Percentiles rank a stretch among this genome's conserved stretches.
These are phyloP conservation scores for Aspergillus sp. DNA, from an alignment of 2,329 filamentous ascomycete genomes.

Conservation along the genomic window DNA sequence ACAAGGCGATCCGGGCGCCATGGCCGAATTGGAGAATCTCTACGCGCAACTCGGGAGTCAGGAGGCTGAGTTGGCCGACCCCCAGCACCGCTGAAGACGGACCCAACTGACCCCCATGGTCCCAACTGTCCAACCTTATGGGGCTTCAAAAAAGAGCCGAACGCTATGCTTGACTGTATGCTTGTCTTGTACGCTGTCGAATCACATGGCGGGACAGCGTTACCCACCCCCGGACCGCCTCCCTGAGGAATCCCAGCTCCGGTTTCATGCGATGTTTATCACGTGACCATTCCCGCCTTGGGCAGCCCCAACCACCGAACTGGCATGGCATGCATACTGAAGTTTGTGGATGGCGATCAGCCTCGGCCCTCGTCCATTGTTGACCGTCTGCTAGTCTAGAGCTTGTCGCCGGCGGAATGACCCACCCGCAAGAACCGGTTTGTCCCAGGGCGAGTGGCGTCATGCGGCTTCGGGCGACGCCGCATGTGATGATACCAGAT, in stretches of 20 bases:
- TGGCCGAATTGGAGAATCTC: constrained; percentile 35
- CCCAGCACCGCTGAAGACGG: constrained; percentile 8
- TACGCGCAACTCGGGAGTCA: constrained; percentile 29
- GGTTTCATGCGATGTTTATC: too few species aligned
- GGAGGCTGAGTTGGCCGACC: constrained; percentile 9
- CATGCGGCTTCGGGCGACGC: not conserved
- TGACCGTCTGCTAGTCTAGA: not conserved
- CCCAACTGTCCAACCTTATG: not conserved
- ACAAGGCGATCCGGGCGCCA: constrained; percentile 36
- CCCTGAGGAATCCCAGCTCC: too few species aligned
- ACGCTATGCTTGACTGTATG: too few species aligned
- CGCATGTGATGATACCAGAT: constrained; percentile 1
- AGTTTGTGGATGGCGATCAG: not conserved
- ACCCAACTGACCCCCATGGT: not conserved
- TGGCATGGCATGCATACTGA: too few species aligned
- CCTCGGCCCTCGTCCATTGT: not conserved
- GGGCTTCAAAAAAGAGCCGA: too few species aligned
- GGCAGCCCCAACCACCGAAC: too few species aligned
- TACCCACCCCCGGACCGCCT: too few species aligned
- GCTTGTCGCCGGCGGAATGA: not conserved
- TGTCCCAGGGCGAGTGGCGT: not conserved
- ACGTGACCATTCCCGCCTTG: too few species aligned
- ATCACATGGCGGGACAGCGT: too few species aligned
- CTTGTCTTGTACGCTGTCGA: too few species aligned
- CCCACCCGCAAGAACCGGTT: not conserved